phyloP scores from a whole-genome alignment of 345 rosid species.

The Viola odorata region DNA sequence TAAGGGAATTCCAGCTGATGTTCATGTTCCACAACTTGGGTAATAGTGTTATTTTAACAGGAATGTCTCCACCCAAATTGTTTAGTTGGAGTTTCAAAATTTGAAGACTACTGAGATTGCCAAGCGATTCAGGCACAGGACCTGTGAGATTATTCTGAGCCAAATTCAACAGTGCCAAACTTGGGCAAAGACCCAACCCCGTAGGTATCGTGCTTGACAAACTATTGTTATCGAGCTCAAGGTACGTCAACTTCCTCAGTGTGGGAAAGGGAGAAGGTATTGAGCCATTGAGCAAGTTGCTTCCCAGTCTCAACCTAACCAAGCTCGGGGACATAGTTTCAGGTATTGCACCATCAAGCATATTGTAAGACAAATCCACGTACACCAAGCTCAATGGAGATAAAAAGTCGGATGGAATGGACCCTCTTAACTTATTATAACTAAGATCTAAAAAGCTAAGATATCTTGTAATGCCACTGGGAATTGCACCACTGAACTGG shows the following conservation, averaged over 20 bases:
- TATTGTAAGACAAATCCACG: slow-evolving; percentile 59
- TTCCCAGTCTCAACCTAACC: slow-evolving; percentile 67
- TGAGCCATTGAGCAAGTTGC: slow-evolving; percentile 36
- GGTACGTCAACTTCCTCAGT: slow-evolving; percentile 36
- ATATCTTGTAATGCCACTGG: slow-evolving; percentile 40
- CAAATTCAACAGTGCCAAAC: slow-evolving; percentile 53
- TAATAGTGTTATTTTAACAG: slow-evolving; percentile 27
- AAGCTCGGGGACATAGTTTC: slow-evolving; percentile 29
- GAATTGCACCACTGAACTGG: slow-evolving; percentile 39
- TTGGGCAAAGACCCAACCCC: slow-evolving; percentile 35
- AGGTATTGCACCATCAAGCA: slow-evolving; percentile 43
- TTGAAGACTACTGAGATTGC: slow-evolving; percentile 39
- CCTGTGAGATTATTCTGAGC: slow-evolving; percentile 47
- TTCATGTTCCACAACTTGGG: slow-evolving; percentile 31
- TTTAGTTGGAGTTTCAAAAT: slow-evolving; percentile 56
- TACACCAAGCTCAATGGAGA: slow-evolving; percentile 22
- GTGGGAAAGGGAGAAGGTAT: slow-evolving; percentile 32
- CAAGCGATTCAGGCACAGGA: slow-evolving; percentile 33
- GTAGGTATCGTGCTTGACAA: slow-evolving; percentile 44
- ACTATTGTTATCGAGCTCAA: slow-evolving; percentile 64
- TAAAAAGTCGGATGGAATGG: slow-evolving; percentile 45
- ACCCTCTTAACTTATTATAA: slow-evolving; percentile 41
- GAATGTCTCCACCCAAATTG: slow-evolving; percentile 49
- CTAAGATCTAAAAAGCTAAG: slow-evolving; percentile 52
- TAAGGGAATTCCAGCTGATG: slow-evolving; percentile 51